phyloP scores from a whole-genome alignment of 2,329 filamentous ascomycete genomes.

The Clarireedia hainanense region DNA sequence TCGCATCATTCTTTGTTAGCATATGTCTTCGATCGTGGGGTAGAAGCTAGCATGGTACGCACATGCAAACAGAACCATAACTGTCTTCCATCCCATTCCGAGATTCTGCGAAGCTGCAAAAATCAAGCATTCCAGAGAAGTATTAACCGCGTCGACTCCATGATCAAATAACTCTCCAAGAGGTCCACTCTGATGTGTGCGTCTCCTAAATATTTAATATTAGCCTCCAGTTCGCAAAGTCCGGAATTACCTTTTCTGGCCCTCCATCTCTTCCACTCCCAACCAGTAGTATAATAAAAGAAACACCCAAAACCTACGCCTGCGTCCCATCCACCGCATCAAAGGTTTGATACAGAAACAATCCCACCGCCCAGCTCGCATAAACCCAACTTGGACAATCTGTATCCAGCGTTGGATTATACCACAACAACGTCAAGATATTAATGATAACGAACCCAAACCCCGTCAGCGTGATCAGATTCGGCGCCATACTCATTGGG shows the following conservation, averaged over 20 bases:
- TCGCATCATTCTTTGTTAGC: slow-evolving; percentile 4
- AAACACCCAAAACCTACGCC: slow-evolving; percentile 51
- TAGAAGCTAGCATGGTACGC: slow-evolving; percentile 27
- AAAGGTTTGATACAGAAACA: slow-evolving; percentile 97
- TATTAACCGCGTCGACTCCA: slow-evolving; percentile 94
- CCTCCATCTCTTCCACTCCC: not conserved
- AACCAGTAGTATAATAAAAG: not conserved
- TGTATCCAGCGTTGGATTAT: slow-evolving; percentile 86
- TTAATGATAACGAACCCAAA: slow-evolving; percentile 88
- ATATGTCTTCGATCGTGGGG: not conserved
- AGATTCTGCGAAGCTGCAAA: slow-evolving; percentile 91
- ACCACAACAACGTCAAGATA: slow-evolving; percentile 88
- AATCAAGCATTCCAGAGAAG: slow-evolving; percentile 82
- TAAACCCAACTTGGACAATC: slow-evolving; percentile 96
- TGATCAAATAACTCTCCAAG: slow-evolving; percentile 96
- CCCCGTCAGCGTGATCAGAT: slow-evolving; percentile 80
- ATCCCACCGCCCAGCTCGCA: slow-evolving; percentile 76
- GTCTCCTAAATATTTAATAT: slow-evolving; percentile 45
- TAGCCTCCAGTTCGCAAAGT: slow-evolving; percentile 1
- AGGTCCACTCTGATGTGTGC: slow-evolving; percentile 86
- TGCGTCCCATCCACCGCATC: slow-evolving; percentile 94
- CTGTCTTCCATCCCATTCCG: slow-evolving; percentile 84
- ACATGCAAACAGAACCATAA: slow-evolving; percentile 77
- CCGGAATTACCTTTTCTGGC: too few species aligned
- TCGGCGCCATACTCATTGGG: slow-evolving; percentile 88